Evolutionary conservation across 2,329 filamentous ascomycete genomes (phyloP), one percentile per base, ranked within the genome.

Genomic region (Verticillium nubilum): DNA sequence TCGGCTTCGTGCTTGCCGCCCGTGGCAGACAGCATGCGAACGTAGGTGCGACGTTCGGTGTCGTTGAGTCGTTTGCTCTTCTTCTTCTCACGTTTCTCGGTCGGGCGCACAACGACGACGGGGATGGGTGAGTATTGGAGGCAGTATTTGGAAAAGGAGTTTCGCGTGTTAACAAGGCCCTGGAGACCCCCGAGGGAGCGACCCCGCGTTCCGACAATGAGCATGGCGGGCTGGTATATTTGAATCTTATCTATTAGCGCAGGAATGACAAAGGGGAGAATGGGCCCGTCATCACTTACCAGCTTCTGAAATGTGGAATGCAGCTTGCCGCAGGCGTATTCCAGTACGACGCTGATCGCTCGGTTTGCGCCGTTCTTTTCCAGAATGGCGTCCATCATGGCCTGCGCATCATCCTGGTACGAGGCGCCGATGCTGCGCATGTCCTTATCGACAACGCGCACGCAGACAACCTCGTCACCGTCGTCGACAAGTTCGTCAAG

Each of bases 141-240:
- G 68, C 93, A 97, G 75, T 97, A 97, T 71, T 97, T 97, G 27
- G 91, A 96, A 52, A 97, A 93, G 0, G 90, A 95, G 64, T 92
- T 95, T 52, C 82, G 77, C 31, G 82, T 84, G 55, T 91, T 91
- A 50, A 97, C 84, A 29, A 97, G 79, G 54, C 91, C 91, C 70
- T 96, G 92, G 60, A 97, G 87, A 27, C 92, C 92, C 33, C 91
- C 91, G 1, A 96, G 80, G 37, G 89, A 94, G 58, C 92, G 85
- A 53, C 93, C 93, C 67, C 90, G 86, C 1, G 93, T 97, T 52
- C 93, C 93, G 17, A 97, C 93, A 28, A 97, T 89, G 25, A 97
- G 83, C 77, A 96, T 93, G 2, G 91, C 91, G 3, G 93, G 93
- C 69, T 96, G 90, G 73, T 97, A 94, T 62, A 97, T 88, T 67